Evolutionary conservation across 164 flowering plant species (phyloP).

Genomic region (Malania oleifera): DNA sequence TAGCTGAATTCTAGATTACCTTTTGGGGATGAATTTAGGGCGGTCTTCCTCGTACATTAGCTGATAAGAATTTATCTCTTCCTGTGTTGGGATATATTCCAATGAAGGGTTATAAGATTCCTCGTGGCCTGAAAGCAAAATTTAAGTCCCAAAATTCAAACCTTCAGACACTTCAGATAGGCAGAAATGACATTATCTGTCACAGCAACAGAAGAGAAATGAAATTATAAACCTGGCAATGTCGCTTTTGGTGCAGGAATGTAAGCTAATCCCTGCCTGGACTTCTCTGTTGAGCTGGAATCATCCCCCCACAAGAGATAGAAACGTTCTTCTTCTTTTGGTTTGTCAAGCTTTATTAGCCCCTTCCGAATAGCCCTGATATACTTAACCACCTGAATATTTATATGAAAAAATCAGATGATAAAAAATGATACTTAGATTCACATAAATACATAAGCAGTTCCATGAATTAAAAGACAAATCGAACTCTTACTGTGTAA

Average conservation of each 20-base stretch:
- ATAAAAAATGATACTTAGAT: constrained; percentile 10
- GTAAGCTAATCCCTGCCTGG: constrained; percentile 49
- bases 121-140: constrained; percentile 69
- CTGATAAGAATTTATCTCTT: constrained; percentile 79
- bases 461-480: no score
- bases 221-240: constrained; percentile 51
- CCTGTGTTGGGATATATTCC: constrained; percentile 93
- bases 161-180: not conserved
- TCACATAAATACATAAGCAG: no score
- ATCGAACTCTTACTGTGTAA: no score
- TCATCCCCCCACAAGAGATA: constrained; percentile 85
- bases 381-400: constrained; percentile 50
- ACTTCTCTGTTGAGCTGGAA: constrained; percentile 46
- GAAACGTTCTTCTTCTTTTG: constrained; percentile 55
- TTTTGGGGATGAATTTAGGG: constrained; percentile 82
- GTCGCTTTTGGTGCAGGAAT: constrained; percentile 90
- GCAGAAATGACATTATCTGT: not conserved
- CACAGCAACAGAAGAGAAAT: not conserved
- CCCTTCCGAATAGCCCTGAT: constrained; percentile 78
- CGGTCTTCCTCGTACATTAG: constrained; percentile 94
- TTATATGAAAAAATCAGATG: constrained; percentile 8
- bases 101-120: constrained; percentile 87
- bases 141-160: not conserved
- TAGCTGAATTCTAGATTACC: constrained; percentile 32
- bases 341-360: constrained; percentile 65